These are phyloP conservation scores for Acarospora socialis DNA, from an alignment of 2,329 filamentous ascomycete species.

Conservation along the genomic window DNA sequence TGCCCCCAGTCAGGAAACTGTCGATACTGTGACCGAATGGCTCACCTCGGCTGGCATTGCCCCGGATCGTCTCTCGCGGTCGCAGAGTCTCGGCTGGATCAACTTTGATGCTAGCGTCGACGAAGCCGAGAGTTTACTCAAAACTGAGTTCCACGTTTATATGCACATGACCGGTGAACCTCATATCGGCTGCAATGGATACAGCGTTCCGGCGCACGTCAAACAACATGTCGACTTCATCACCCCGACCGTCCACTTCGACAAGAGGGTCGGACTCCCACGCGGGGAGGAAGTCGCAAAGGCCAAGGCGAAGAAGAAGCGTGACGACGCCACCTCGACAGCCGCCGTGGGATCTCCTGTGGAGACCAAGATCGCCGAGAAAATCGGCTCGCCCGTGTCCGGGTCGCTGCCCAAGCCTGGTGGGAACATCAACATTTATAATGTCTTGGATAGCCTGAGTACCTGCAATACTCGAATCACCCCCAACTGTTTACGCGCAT, in stretches of 20 bases:
- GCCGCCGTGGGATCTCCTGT: constrained; percentile 12
- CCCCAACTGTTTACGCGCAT: constrained; percentile 39
- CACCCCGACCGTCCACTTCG: constrained; percentile 28
- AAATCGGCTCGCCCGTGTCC: constrained; percentile 15
- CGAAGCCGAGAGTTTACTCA: constrained; percentile 39
- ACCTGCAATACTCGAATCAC: constrained; percentile 42
- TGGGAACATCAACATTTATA: constrained; percentile 9
- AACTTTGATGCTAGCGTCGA: constrained; percentile 39
- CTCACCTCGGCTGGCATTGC: constrained; percentile 36
- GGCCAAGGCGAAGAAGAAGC: constrained; percentile 11
- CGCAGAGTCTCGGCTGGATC: constrained; percentile 39
- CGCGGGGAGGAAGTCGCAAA: constrained; percentile 12
- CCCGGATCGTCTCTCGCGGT: constrained; percentile 33
- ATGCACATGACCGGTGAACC: constrained; percentile 17
- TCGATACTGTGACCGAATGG: constrained; percentile 40
- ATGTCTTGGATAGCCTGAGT: constrained; percentile 18
- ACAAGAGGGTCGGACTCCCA: constrained; percentile 22
- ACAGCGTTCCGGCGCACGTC: constrained; percentile 21
- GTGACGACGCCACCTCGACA: constrained; percentile 10
- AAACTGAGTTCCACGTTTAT: constrained; percentile 35
- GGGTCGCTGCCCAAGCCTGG: constrained; percentile 21
- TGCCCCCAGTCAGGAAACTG: constrained; percentile 29
- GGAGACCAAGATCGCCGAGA: constrained; percentile 14
- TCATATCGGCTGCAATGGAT: constrained; percentile 25
- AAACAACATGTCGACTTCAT: constrained; percentile 24